Conservation (phyloP, 345 rosid species). For the Eucalyptus sp. region DNA sequence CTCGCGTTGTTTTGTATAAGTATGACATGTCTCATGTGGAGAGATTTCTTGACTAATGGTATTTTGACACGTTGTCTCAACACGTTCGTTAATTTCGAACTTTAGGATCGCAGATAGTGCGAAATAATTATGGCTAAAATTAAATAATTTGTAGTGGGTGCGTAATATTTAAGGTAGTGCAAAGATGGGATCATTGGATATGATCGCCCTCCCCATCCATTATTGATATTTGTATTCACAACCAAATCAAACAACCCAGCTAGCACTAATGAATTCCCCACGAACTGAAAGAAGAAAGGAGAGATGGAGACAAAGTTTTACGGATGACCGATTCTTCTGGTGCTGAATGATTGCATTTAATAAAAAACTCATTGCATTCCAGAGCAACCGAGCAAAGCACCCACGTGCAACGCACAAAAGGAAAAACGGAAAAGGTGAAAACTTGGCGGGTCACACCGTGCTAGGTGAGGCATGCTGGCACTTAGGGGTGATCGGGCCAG, state of each 20-base stretch:
- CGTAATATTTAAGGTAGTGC: neutral
- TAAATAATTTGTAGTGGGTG: neutral
- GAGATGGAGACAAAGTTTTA: neutral
- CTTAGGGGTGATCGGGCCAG: no score
- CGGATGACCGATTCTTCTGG: neutral
- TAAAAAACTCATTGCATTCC: neutral
- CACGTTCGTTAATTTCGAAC: rapidly evolving
- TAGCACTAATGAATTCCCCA: neutral
- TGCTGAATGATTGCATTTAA: neutral
- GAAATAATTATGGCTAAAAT: neutral
- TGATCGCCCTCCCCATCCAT: neutral
- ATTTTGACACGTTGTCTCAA: neutral
- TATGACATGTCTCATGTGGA: neutral
- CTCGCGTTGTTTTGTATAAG: neutral
- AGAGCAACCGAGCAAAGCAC: neutral
- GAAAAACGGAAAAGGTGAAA: neutral
- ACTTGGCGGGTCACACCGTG: neutral
- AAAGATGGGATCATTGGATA: neutral
- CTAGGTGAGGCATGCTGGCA: neutral
- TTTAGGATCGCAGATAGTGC: rapidly evolving
- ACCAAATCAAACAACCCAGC: neutral
- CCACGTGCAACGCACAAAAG: neutral
- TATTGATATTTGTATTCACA: neutral
- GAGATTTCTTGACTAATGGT: neutral
- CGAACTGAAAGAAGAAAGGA: neutral